Evolutionary conservation across 2,329 filamentous ascomycete species (phyloP).

Genomic region (Dothistroma septosporum): DNA sequence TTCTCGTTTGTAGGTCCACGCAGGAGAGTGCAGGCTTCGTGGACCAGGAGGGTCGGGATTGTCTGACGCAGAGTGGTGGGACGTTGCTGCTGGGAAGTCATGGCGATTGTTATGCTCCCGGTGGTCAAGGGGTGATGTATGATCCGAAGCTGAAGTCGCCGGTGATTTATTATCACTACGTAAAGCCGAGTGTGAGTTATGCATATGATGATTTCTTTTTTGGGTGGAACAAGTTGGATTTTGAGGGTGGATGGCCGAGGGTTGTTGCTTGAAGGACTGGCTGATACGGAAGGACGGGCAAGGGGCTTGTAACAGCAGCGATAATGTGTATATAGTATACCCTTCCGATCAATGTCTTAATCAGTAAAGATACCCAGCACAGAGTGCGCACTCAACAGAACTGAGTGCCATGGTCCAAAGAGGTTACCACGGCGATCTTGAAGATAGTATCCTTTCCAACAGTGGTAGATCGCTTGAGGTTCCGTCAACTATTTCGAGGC

Average conservation of each 20-base stretch:
- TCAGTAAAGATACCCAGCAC: too few relatives aligned
- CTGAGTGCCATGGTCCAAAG: too few relatives aligned
- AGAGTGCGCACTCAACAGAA: too few relatives aligned
- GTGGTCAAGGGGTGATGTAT: constrained; percentile 58
- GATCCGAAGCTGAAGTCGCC: constrained; percentile 46
- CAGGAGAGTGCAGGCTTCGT: constrained; percentile 52
- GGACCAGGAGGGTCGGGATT: constrained; percentile 53
- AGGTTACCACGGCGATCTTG: too few relatives aligned
- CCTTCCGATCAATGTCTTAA: too few relatives aligned
- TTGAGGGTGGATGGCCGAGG: constrained; percentile 23
- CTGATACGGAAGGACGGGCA: too few relatives aligned
- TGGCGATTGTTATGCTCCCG: constrained; percentile 59
- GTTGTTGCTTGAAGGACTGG: constrained; percentile 6
- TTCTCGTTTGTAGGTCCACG: constrained; percentile 57
- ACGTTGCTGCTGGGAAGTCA: constrained; percentile 59
- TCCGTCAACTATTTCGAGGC: too few relatives aligned
- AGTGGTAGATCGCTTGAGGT: too few relatives aligned
- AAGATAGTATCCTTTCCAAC: too few relatives aligned
- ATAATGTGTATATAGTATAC: too few relatives aligned
- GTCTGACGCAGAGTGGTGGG: constrained; percentile 52
- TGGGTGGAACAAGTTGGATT: constrained; percentile 25
- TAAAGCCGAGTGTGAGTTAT: constrained; percentile 20
- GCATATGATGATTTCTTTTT: constrained; percentile 25
- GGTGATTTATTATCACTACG: constrained; percentile 61
- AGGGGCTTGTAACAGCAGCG: too few relatives aligned